These are phyloP conservation scores for Odonthalia washingtoniensis DNA, from an alignment of 31 red algal species.

Conservation along the genomic window DNA sequence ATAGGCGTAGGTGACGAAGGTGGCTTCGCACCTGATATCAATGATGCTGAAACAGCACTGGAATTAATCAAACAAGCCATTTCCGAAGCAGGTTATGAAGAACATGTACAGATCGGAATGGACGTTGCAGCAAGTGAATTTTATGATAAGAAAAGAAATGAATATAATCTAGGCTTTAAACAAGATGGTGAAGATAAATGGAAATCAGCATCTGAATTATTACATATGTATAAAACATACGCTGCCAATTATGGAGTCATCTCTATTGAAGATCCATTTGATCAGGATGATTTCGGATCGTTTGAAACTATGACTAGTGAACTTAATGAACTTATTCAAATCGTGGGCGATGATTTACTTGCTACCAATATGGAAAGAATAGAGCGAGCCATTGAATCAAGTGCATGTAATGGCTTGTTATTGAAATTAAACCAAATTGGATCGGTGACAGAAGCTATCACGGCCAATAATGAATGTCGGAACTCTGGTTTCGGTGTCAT, in stretches of 20 bases:
- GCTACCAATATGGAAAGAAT: constrained; percentile 86
- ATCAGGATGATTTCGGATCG: constrained; percentile 86
- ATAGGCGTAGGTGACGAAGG: constrained; percentile 92
- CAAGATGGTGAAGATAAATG: constrained; percentile 42
- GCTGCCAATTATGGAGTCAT: constrained; percentile 83
- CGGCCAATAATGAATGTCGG: constrained; percentile 77
- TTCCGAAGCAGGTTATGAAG: constrained; percentile 70
- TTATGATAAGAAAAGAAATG: constrained; percentile 55
- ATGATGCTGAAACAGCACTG: constrained; percentile 81
- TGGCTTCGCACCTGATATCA: constrained; percentile 86
- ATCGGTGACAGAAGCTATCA: constrained; percentile 90
- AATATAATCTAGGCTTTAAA: constrained; percentile 93
- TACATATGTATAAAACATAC: constrained; percentile 83
- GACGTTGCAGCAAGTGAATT: constrained; percentile 91
- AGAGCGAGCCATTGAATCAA: constrained; percentile 78
- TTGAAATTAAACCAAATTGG: constrained; percentile 94
- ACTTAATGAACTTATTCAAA: constrained; percentile 85
- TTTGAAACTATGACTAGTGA: constrained; percentile 81
- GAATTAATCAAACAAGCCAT: constrained; percentile 80
- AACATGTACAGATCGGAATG: constrained; percentile 82
- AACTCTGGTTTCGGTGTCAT: constrained; percentile 90
- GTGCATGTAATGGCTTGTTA: constrained; percentile 87
- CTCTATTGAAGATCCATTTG: constrained; percentile 95
- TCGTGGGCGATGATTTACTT: constrained; percentile 94
- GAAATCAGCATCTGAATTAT: constrained; percentile 80